Conservation (phyloP, 192 early-diverging fungal genomes). For the Coemansia sp. region DNA sequence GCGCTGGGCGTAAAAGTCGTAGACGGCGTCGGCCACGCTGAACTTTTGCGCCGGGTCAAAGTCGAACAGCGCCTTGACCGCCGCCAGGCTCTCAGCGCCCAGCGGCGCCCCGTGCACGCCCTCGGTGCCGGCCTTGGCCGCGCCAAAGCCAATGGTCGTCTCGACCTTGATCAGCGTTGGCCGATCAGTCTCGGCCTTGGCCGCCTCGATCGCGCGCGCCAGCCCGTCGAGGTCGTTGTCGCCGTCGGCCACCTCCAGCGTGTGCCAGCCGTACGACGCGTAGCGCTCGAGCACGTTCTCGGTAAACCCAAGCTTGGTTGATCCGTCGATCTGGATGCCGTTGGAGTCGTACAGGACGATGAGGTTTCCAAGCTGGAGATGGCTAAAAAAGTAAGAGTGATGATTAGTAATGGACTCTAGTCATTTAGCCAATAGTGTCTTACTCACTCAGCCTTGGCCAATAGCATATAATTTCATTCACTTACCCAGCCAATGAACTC, state of each 20-base stretch:
- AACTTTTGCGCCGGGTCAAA: conserved; percentile 81
- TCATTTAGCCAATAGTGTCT: too few species aligned
- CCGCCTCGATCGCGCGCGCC: conserved; percentile 74
- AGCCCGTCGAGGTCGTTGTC: conserved; percentile 77
- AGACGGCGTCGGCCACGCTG: conserved; percentile 70
- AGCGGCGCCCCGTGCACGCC: conserved; percentile 93
- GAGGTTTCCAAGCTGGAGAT: conserved; percentile 91
- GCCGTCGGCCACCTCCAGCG: conserved; percentile 75
- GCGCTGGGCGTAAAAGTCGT: conserved; percentile 58
- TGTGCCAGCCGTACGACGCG: conserved; percentile 95
- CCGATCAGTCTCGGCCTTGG: conserved; percentile 79
- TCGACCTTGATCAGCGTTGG: conserved; percentile 87
- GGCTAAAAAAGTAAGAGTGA: conserved; percentile 41
- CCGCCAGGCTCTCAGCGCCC: conserved; percentile 74
- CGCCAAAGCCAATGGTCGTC: conserved; percentile 95
- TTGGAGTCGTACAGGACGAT: conserved; percentile 97
- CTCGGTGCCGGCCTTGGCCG: conserved; percentile 84
- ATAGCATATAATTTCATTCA: conserved; percentile 30
- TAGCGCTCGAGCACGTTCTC: conserved; percentile 90
- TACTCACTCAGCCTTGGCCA: background rate
- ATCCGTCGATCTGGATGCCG: conserved; percentile 94
- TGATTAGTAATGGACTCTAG: conserved; percentile 20
- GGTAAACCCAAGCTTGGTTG: conserved; percentile 83
- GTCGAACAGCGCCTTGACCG: conserved; percentile 82
- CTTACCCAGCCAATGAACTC: conserved; percentile 83